These are phyloP conservation scores for Acanthamoeba triangularis DNA, from an alignment of 208 protist species.

Conservation along the genomic window DNA sequence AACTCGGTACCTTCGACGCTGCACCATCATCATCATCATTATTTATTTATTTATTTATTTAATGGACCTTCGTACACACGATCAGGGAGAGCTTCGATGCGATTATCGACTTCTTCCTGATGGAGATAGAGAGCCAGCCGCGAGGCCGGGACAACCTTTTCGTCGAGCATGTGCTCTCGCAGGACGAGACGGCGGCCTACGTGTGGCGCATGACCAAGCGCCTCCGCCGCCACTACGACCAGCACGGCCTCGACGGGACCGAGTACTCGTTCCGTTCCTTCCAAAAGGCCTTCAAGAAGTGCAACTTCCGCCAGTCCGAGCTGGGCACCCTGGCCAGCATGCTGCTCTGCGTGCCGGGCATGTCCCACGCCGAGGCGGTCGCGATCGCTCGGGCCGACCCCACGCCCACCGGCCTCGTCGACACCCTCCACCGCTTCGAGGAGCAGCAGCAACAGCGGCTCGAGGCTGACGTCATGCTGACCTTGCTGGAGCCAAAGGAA, in stretches of 20 bases:
- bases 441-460: too few species aligned
- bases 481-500: too few species aligned
- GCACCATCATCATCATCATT: background rate
- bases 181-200: background rate
- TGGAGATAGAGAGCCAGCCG: slow-evolving; percentile 13
- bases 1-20: background rate
- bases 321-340: background rate
- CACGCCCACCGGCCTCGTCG: background rate
- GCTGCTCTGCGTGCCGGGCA: background rate
- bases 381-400: background rate
- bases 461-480: too few species aligned
- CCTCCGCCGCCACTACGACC: background rate
- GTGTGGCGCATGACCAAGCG: slow-evolving; percentile 71
- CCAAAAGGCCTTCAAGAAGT: background rate
- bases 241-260: background rate
- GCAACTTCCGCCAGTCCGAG: background rate
- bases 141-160: background rate
- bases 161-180: background rate
- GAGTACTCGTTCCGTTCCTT: background rate
- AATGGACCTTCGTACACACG: too few species aligned
- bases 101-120: slow-evolving; percentile 46
- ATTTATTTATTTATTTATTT: too few species aligned
- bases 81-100: background rate
- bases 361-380: background rate
- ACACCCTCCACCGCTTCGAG: background rate